Evolutionary conservation across 2,329 filamentous ascomycete species (phyloP).

Genomic region (Scedosporium minutisporum): DNA sequence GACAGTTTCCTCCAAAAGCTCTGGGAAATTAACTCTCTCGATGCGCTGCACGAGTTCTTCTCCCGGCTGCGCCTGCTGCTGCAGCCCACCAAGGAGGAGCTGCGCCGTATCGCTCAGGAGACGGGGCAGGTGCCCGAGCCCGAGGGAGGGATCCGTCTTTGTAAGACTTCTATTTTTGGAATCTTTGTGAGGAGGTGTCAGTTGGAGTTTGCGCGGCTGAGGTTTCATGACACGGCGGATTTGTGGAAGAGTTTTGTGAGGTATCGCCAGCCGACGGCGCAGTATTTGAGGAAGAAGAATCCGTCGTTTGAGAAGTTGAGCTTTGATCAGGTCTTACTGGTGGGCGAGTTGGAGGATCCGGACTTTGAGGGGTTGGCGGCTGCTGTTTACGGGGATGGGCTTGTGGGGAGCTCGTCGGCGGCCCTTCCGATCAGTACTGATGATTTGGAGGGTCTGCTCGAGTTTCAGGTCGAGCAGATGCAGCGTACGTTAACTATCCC

Average conservation of each 20-base stretch:
- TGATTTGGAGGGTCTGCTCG: conserved; percentile 70
- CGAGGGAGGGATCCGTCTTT: conserved; percentile 49
- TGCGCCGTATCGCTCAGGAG: conserved; percentile 34
- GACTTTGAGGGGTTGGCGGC: conserved; percentile 30
- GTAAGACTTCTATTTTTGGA: conserved; percentile 69
- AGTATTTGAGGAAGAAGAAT: conserved; percentile 54
- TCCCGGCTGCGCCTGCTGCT: conserved; percentile 47
- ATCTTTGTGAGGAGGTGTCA: conserved; percentile 67
- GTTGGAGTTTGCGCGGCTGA: conserved; percentile 70
- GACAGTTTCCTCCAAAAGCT: conserved; percentile 72
- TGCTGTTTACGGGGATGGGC: conserved; percentile 43
- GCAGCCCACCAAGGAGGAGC: conserved; percentile 51
- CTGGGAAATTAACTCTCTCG: conserved; percentile 75
- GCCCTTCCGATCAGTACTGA: conserved; percentile 57
- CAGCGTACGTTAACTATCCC: conserved; percentile 48
- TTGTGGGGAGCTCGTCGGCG: conserved; percentile 29
- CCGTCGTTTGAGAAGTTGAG: conserved; percentile 45
- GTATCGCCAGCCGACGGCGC: conserved; percentile 68
- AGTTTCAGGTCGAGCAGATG: conserved; percentile 81
- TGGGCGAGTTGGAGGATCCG: conserved; percentile 42
- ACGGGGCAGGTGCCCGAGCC: conserved; percentile 28
- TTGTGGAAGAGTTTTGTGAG: conserved; percentile 77
- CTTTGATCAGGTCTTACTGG: conserved; percentile 47
- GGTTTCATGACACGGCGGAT: conserved; percentile 67
- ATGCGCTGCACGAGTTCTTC: conserved; percentile 73